phyloP scores from a whole-genome alignment of 345 rosid genomes.

The Atalantia buxifolia region DNA sequence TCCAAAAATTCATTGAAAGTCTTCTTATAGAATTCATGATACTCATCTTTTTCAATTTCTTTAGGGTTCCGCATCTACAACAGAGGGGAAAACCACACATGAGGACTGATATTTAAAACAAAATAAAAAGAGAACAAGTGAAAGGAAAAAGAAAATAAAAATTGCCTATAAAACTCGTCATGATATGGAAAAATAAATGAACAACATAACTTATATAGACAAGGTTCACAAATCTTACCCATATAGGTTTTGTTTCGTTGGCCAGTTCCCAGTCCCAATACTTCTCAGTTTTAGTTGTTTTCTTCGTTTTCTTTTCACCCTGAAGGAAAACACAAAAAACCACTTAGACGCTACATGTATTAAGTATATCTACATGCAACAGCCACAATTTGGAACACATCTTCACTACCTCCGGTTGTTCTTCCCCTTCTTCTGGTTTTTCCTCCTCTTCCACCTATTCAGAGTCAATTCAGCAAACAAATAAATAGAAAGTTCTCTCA shows the following conservation, averaged over 20 bases:
- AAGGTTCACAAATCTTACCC: constrained; percentile 36
- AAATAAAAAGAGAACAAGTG: background rate
- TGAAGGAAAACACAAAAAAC: constrained; percentile 22
- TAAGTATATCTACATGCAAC: background rate
- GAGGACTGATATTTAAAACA: background rate
- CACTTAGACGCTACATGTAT: background rate
- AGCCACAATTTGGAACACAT: background rate
- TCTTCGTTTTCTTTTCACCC: constrained; percentile 83
- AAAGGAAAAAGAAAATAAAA: background rate
- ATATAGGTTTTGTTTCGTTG: constrained; percentile 91
- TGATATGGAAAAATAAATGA: background rate
- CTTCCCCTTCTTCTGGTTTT: constrained; percentile 77
- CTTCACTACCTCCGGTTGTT: constrained; percentile 59
- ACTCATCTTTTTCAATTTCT: constrained; percentile 81
- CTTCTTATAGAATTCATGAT: constrained; percentile 90
- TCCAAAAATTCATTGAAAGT: constrained; percentile 90
- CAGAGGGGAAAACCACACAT: constrained; percentile 6
- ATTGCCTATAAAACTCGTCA: background rate
- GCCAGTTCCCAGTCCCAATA: constrained; percentile 99
- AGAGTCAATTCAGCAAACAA: constrained; percentile 9
- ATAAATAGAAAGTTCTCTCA: background rate
- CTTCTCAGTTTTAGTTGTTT: constrained; percentile 87
- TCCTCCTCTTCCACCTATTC: constrained; percentile 94
- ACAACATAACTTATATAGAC: background rate
- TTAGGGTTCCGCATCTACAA: constrained; percentile 78